Percentiles rank a stretch among this genome's conserved stretches.
Evolutionary conservation across 2,329 filamentous ascomycete genomes (phyloP).

Genomic region (Epichloe sylvatica): DNA sequence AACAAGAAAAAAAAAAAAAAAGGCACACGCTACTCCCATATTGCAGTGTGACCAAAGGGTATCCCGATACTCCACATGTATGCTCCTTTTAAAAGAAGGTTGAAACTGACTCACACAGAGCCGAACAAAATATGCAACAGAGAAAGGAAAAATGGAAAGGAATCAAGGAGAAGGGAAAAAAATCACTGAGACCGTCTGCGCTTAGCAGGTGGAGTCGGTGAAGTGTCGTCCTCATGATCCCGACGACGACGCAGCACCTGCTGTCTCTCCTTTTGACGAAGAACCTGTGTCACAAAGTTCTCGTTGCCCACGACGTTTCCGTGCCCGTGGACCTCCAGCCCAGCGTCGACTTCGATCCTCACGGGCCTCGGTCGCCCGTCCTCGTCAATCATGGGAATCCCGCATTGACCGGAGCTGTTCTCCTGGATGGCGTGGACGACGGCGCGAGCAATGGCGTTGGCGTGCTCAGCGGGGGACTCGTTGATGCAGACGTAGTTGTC

Average conservation of each 20-base stretch:
- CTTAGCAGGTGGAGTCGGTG: not conserved
- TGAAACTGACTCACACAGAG: not conserved
- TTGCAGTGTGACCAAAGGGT: not conserved
- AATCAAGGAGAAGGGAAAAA: not conserved
- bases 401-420: slow-evolving; percentile 24
- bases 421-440: slow-evolving; percentile 31
- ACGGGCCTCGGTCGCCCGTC: slow-evolving; percentile 28
- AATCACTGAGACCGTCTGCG: slow-evolving; percentile 3
- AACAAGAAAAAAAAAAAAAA: not conserved
- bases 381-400: slow-evolving; percentile 33
- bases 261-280: slow-evolving; percentile 6
- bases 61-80: not conserved
- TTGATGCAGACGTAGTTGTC: slow-evolving; percentile 35
- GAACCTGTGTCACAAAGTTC: slow-evolving; percentile 14
- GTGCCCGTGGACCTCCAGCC: slow-evolving; percentile 29
- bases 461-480: slow-evolving; percentile 24
- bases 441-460: slow-evolving; percentile 28
- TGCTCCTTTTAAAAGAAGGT: not conserved
- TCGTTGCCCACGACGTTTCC: slow-evolving; percentile 30
- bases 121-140: not conserved
- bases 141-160: not conserved
- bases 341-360: slow-evolving; percentile 30
- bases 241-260: slow-evolving; percentile 7
- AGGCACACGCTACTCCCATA: not conserved
- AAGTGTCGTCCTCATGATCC: slow-evolving; percentile 8